Percentiles rank a stretch among this genome's conserved stretches.
Evolutionary conservation across 768 basidiomycete species (phyloP).

Genomic region (Termitomyces sp.): DNA sequence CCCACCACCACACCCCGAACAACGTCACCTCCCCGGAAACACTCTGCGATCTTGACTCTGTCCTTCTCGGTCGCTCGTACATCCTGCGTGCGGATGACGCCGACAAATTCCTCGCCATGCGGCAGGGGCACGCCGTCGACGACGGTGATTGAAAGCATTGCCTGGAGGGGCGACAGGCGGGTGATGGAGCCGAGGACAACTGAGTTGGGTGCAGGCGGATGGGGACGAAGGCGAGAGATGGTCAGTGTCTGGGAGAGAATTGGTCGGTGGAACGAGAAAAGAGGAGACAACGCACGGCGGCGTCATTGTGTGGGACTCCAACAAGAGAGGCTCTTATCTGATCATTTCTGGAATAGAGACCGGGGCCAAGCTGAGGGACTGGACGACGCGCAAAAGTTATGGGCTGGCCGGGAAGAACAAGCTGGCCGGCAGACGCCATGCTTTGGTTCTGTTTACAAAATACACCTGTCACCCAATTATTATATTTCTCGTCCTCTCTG

Average conservation of each 20-base stretch:
- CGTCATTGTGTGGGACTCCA: slow-evolving; percentile 56
- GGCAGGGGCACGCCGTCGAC: slow-evolving; percentile 85
- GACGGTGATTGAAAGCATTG: slow-evolving; percentile 76
- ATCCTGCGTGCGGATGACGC: slow-evolving; percentile 85
- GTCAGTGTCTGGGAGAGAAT: slow-evolving; percentile 44
- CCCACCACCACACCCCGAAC: slow-evolving; percentile 82
- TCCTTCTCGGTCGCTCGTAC: slow-evolving; percentile 89
- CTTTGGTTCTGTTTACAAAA: slow-evolving; percentile 29
- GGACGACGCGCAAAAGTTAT: slow-evolving; percentile 53
- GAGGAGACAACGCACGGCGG: slow-evolving; percentile 54
- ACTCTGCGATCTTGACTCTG: slow-evolving; percentile 83
- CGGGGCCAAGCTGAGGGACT: slow-evolving; percentile 53
- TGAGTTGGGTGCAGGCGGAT: slow-evolving; percentile 71
- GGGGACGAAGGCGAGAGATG: slow-evolving; percentile 63
- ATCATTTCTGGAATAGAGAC: slow-evolving; percentile 61
- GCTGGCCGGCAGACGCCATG: slow-evolving; percentile 14
- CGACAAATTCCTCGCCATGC: slow-evolving; percentile 81
- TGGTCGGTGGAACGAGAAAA: slow-evolving; percentile 18
- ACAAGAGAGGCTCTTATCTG: slow-evolving; percentile 66
- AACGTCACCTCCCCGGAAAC: slow-evolving; percentile 89
- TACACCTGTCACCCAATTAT: slow-evolving; percentile 19
- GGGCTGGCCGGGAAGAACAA: slow-evolving; percentile 77
- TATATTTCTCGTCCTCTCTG: slow-evolving; percentile 20
- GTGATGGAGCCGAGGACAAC: slow-evolving; percentile 78
- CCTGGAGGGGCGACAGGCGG: slow-evolving; percentile 80